These are phyloP conservation scores for Xylaria sp. DNA, from an alignment of 2,329 filamentous ascomycete genomes.

Conservation along the genomic window DNA sequence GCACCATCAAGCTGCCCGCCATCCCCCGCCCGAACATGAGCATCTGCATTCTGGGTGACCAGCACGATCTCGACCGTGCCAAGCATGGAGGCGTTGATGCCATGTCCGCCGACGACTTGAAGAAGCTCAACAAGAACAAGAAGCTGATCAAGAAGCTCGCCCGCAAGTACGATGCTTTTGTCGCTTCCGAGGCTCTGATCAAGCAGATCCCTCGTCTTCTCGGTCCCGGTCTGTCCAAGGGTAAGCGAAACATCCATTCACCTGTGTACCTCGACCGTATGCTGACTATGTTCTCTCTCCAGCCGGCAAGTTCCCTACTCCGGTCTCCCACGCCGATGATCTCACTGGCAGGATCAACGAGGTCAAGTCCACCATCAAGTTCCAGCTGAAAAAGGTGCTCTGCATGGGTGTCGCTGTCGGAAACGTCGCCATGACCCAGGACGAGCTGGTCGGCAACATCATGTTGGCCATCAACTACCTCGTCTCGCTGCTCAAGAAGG, in stretches of 20 bases:
- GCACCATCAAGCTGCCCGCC: slow-evolving; percentile 92
- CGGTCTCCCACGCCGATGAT: slow-evolving; percentile 95
- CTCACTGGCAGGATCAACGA: slow-evolving; percentile 94
- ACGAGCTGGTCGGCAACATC: slow-evolving; percentile 97
- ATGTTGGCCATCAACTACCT: slow-evolving; percentile 99
- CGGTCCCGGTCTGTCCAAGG: slow-evolving; percentile 97
- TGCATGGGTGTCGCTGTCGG: slow-evolving; percentile 99
- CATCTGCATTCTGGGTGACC: slow-evolving; percentile 63
- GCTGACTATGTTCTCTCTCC: slow-evolving; percentile 31
- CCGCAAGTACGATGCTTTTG: slow-evolving; percentile 99
- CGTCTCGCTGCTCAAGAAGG: slow-evolving; percentile 99
- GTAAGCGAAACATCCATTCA: slow-evolving; percentile 50
- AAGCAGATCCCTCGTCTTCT: slow-evolving; percentile 99
- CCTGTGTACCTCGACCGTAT: neutral
- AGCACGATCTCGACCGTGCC: slow-evolving; percentile 99
- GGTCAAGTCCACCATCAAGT: slow-evolving; percentile 99
- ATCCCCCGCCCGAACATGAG: slow-evolving; percentile 75
- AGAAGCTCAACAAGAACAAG: slow-evolving; percentile 99
- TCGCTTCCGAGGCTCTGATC: slow-evolving; percentile 96
- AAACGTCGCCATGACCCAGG: slow-evolving; percentile 96
- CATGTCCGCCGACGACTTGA: slow-evolving; percentile 98
- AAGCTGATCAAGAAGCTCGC: slow-evolving; percentile 99
- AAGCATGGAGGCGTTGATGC: slow-evolving; percentile 99
- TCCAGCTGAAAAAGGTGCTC: slow-evolving; percentile 99
- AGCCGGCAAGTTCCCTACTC: slow-evolving; percentile 99